Percentiles rank a stretch among this genome's conserved stretches.
Evolutionary conservation across 2,329 filamentous ascomycete species (phyloP).

Genomic region (Zasmidium citrigriseum): DNA sequence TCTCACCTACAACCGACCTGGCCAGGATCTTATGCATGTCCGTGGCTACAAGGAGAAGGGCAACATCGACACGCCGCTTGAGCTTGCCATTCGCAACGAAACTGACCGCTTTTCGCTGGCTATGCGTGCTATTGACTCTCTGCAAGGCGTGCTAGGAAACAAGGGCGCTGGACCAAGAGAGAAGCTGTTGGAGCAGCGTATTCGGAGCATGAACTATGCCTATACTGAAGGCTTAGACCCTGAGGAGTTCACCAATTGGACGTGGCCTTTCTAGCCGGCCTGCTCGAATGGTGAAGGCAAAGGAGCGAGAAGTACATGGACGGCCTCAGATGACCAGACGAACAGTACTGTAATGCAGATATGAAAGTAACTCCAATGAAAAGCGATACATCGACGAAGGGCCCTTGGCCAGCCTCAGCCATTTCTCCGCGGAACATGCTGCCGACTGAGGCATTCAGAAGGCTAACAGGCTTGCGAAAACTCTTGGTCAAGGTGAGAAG

Average conservation of each 20-base stretch:
- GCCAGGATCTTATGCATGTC: slow-evolving; percentile 69
- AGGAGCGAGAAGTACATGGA: no score
- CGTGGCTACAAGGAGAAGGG: slow-evolving; percentile 80
- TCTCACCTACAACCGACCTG: slow-evolving; percentile 73
- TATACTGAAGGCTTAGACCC: slow-evolving; percentile 73
- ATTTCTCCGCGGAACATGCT: no score
- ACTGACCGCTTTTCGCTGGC: slow-evolving; percentile 77
- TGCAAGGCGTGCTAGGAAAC: slow-evolving; percentile 62
- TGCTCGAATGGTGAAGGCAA: no score
- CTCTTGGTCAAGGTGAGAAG: no score
- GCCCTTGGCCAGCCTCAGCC: no score
- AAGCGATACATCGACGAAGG: no score
- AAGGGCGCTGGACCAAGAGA: slow-evolving; percentile 64
- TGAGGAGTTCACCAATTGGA: slow-evolving; percentile 65
- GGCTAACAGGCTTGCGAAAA: no score
- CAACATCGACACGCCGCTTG: slow-evolving; percentile 79
- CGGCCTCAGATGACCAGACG: no score
- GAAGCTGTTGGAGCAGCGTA: slow-evolving; percentile 64
- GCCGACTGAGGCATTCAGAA: no score
- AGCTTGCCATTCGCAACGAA: slow-evolving; percentile 75
- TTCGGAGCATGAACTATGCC: slow-evolving; percentile 63
- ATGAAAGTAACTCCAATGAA: no score
- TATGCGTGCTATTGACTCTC: slow-evolving; percentile 73
- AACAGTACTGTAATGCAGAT: no score
- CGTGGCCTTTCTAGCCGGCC: slow-evolving; percentile 56